These are phyloP conservation scores for Ascoidea asiatica DNA, from an alignment of 805 yeast genomes.

Conservation along the genomic window DNA sequence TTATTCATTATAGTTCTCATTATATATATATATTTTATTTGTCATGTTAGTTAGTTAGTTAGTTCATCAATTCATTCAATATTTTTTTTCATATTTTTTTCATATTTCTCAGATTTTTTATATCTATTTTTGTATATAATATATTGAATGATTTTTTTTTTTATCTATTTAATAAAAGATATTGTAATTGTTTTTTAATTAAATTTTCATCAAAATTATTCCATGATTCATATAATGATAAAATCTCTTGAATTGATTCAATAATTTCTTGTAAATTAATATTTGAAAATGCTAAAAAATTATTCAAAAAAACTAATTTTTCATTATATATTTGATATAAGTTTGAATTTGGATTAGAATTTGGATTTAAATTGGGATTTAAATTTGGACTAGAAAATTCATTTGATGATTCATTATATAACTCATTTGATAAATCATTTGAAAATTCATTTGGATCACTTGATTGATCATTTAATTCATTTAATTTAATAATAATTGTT, in stretches of 20 bases:
- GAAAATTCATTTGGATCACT: slow-evolving; percentile 2
- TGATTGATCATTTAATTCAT: slow-evolving; percentile 13
- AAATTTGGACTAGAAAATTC: too few relatives aligned
- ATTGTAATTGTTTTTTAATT: slow-evolving; percentile 35
- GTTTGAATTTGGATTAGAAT: too few relatives aligned
- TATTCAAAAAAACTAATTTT: slow-evolving; percentile 41
- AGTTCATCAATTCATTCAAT: too few relatives aligned
- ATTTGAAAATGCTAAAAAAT: slow-evolving; percentile 62
- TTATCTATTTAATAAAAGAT: slow-evolving; percentile 14
- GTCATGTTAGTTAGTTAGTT: not conserved
- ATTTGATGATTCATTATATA: too few relatives aligned
- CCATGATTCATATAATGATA: slow-evolving; percentile 77
- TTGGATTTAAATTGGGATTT: not conserved
- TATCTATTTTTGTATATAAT: too few relatives aligned
- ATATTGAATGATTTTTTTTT: too few relatives aligned
- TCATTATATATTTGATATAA: too few relatives aligned
- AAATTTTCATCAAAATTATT: slow-evolving; percentile 63
- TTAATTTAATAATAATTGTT: slow-evolving; percentile 49
- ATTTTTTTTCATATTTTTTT: not conserved
- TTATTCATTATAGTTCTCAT: not conserved
- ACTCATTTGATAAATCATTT: slow-evolving; percentile 13
- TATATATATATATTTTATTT: too few relatives aligned
- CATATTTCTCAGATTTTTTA: too few relatives aligned
- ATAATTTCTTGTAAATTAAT: slow-evolving; percentile 66
- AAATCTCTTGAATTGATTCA: slow-evolving; percentile 74